Conservation (phyloP, 1,284 basidiomycete species). For the Polyporus tsugae region DNA sequence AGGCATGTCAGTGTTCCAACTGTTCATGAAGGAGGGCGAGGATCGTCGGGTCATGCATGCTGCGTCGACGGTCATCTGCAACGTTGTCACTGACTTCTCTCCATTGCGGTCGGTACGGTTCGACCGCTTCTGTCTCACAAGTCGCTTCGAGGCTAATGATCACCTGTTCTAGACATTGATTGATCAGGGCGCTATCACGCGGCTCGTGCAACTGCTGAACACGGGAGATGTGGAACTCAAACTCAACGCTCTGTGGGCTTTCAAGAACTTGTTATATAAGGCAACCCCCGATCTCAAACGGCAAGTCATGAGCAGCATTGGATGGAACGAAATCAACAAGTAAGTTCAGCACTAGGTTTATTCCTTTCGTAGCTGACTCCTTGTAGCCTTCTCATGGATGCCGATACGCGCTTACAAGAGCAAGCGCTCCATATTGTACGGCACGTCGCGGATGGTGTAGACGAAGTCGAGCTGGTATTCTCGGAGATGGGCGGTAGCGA, state of each 20-base stretch:
- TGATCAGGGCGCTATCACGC: conserved; percentile 67
- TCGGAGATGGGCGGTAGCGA: conserved; percentile 57
- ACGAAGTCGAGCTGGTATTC: conserved; percentile 68
- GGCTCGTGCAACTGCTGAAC: conserved; percentile 66
- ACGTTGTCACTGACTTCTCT: conserved; percentile 88
- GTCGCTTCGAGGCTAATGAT: conserved; percentile 16
- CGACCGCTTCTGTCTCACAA: not conserved
- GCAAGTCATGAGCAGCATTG: conserved; percentile 68
- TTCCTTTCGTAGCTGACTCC: not conserved
- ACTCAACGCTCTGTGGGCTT: conserved; percentile 79
- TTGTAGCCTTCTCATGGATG: conserved; percentile 56
- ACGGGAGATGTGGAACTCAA: conserved; percentile 64
- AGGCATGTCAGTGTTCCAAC: conserved; percentile 71
- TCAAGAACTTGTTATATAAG: conserved; percentile 81
- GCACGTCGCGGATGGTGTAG: conserved; percentile 69
- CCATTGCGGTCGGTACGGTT: conserved; percentile 73
- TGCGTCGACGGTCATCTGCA: conserved; percentile 82
- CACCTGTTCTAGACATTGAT: conserved; percentile 58
- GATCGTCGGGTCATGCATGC: conserved; percentile 78
- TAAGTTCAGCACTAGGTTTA: conserved; percentile 42
- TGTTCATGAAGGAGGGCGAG: conserved; percentile 64
- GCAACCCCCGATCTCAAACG: conserved; percentile 65
- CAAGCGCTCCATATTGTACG: conserved; percentile 70
- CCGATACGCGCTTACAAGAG: conserved; percentile 64
- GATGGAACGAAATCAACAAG: conserved; percentile 65